These are phyloP conservation scores for Sechiopsis laciniata DNA, from an alignment of 306 rosid genomes.

Conservation along the genomic window DNA sequence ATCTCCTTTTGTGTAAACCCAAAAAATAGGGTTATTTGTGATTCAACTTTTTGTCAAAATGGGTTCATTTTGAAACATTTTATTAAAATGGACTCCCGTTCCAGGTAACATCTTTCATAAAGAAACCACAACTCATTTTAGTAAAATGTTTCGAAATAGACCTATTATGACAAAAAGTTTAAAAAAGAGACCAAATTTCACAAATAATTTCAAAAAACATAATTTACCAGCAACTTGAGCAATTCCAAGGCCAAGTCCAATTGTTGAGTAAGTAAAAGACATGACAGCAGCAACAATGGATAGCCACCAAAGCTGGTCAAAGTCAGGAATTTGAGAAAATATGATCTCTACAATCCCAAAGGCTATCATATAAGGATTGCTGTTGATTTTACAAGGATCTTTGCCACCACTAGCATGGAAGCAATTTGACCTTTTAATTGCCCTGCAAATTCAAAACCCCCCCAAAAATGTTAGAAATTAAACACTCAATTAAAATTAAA, in stretches of 20 bases:
- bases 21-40: background rate
- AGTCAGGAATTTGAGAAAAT: constrained; percentile 69
- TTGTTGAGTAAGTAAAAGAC: constrained; percentile 74
- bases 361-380: constrained; percentile 74
- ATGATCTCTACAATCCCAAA: constrained; percentile 57
- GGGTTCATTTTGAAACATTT: too few relatives aligned
- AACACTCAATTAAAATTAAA: background rate
- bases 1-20: background rate
- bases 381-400: constrained; percentile 52
- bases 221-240: constrained; percentile 53
- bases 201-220: background rate
- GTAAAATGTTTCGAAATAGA: too few relatives aligned
- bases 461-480: background rate
- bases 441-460: constrained; percentile 44
- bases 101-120: too few relatives aligned
- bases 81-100: too few relatives aligned
- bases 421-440: constrained; percentile 65
- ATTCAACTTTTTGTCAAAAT: too few relatives aligned
- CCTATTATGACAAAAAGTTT: too few relatives aligned
- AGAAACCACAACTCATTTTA: too few relatives aligned
- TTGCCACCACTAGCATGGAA: constrained; percentile 52
- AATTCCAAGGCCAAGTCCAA: constrained; percentile 81
- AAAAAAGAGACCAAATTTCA: too few relatives aligned
- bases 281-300: constrained; percentile 76
- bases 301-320: constrained; percentile 88